Evolutionary conservation across 2,329 filamentous ascomycete genomes (phyloP).

Genomic region (Curvularia hawaiiensis): DNA sequence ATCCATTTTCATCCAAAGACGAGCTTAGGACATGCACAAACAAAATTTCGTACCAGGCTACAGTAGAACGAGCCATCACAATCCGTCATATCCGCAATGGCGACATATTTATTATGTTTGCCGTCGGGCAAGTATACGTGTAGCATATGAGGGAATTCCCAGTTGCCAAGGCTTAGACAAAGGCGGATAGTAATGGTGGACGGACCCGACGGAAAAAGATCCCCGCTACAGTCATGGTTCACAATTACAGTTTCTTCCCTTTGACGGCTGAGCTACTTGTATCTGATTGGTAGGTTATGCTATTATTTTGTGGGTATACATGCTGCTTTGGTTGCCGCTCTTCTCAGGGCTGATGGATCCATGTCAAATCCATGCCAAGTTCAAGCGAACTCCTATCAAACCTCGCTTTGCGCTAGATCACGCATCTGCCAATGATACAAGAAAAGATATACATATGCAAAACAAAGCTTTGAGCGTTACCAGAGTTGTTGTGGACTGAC

Average conservation of each 20-base stretch:
- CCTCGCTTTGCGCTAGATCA: not conserved
- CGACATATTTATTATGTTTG: not conserved
- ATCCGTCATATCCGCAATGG: not conserved
- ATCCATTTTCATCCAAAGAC: not conserved
- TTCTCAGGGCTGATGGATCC: not conserved
- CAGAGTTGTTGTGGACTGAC: not conserved
- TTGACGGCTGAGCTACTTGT: not conserved
- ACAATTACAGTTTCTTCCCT: not conserved
- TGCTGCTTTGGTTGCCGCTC: not conserved
- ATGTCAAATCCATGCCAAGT: not conserved
- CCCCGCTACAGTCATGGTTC: not conserved
- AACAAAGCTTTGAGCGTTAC: not conserved
- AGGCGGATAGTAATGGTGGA: not conserved
- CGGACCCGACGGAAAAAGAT: slow-evolving; percentile 1
- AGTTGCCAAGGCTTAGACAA: not conserved
- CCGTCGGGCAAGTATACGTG: not conserved
- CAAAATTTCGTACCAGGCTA: not conserved
- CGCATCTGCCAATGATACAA: not conserved
- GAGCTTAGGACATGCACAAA: not conserved
- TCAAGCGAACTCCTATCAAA: not conserved
- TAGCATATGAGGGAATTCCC: not conserved
- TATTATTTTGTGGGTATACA: not conserved
- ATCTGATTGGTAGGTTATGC: not conserved
- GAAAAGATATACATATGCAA: not conserved
- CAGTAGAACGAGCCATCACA: not conserved